Conservation (phyloP, 129 eudicot species). For the Escallonia herrerae region DNA sequence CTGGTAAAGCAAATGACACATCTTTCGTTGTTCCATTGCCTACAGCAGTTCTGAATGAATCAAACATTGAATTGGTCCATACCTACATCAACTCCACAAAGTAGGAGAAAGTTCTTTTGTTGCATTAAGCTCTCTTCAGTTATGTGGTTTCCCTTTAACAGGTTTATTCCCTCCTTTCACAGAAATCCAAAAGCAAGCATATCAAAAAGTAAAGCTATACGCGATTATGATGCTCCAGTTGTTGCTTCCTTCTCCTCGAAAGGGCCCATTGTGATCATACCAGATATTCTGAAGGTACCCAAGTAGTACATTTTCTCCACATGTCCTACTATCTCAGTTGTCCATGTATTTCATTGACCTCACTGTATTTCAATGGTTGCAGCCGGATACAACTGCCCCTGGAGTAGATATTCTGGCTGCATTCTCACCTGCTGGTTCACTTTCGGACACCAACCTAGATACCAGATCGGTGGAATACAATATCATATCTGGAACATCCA, state of each 20-base stretch:
- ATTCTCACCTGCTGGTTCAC: slow-evolving; percentile 8
- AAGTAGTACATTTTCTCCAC: too few relatives aligned
- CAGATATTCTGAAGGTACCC: slow-evolving; percentile 33
- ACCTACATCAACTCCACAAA: slow-evolving; percentile 11
- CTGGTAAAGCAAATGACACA: neutral
- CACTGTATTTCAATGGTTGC: too few relatives aligned
- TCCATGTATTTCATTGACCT: too few relatives aligned
- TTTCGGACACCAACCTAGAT: slow-evolving; percentile 1
- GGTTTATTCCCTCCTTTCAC: too few relatives aligned
- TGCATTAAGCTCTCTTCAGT: too few relatives aligned
- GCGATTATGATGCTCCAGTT: slow-evolving; percentile 13
- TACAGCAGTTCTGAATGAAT: too few relatives aligned
- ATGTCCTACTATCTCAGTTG: too few relatives aligned
- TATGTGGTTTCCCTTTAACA: too few relatives aligned
- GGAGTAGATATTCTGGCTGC: slow-evolving; percentile 18
- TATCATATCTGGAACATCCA: slow-evolving; percentile 18
- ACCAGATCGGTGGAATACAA: slow-evolving; percentile 6
- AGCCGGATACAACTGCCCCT: slow-evolving; percentile 22
- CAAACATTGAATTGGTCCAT: neutral
- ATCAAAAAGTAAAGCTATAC: neutral
- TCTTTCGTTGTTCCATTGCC: slow-evolving; percentile 18
- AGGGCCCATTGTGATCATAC: slow-evolving; percentile 30
- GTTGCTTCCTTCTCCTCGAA: slow-evolving; percentile 37
- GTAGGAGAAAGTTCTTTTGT: too few relatives aligned
- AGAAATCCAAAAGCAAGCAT: slow-evolving; percentile 8